Percentiles rank a stretch among this genome's conserved stretches.
Conservation (phyloP, 768 basidiomycete genomes). For the Agaricus subrufescens region DNA sequence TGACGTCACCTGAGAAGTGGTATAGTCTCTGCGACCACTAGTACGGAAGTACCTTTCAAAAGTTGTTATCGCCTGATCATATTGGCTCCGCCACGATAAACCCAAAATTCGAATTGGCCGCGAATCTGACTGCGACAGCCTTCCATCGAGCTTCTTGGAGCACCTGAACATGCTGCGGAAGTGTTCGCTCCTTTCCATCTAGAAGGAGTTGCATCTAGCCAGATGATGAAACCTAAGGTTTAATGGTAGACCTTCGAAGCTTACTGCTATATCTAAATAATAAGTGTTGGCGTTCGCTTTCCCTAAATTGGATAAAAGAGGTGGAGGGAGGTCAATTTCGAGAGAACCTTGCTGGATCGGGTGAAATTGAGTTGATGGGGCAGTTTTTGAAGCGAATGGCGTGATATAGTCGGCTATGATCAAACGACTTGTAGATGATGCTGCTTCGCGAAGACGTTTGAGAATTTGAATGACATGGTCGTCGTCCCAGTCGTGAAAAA, state of each 20-base stretch:
- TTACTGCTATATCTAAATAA: constrained; percentile 66
- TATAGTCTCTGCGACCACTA: too few species aligned
- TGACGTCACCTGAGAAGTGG: too few species aligned
- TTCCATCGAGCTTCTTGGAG: constrained; percentile 2
- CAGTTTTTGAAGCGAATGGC: constrained; percentile 57
- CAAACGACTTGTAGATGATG: constrained; percentile 50
- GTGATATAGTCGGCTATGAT: constrained; percentile 71
- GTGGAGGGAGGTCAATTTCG: constrained; percentile 37
- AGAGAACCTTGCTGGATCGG: neutral
- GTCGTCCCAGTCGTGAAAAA: constrained; percentile 81
- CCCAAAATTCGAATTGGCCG: constrained; percentile 3
- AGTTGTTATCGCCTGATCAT: neutral
- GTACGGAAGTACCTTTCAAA: too few species aligned
- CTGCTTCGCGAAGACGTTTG: constrained; percentile 39
- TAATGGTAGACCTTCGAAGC: constrained; percentile 10
- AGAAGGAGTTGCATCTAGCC: constrained; percentile 8
- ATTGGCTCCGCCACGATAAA: constrained; percentile 5
- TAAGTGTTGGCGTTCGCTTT: constrained; percentile 68
- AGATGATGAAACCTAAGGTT: neutral
- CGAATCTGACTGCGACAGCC: neutral
- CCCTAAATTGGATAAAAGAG: constrained; percentile 70
- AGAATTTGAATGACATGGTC: constrained; percentile 43
- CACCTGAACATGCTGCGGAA: constrained; percentile 7
- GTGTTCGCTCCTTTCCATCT: constrained; percentile 7
- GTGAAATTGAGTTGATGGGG: constrained; percentile 3